Conservation (phyloP, 257 asterid species). For the Verbascum thapsus region DNA sequence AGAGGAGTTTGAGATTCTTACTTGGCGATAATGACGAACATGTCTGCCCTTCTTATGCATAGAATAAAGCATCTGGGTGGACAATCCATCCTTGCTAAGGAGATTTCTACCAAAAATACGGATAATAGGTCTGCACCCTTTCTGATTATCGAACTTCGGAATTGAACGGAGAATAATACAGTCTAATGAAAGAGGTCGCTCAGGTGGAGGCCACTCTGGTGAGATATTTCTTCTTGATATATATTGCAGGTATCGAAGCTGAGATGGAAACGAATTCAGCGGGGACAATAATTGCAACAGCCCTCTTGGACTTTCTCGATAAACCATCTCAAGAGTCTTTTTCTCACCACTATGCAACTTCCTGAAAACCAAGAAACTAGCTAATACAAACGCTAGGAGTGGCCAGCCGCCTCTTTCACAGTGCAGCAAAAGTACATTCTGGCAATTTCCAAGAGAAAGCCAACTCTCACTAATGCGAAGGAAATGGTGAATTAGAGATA, state of each 20-base stretch:
- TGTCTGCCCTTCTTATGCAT: slow-evolving; percentile 83
- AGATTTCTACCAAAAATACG: slow-evolving; percentile 91
- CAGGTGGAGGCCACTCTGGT: slow-evolving; percentile 96
- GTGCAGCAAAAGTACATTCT: slow-evolving; percentile 84
- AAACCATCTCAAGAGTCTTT: slow-evolving; percentile 86
- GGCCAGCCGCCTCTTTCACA: slow-evolving; percentile 99
- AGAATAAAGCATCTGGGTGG: slow-evolving; percentile 92
- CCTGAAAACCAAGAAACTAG: slow-evolving; percentile 87
- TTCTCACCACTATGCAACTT: slow-evolving; percentile 82
- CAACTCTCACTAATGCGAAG: slow-evolving; percentile 92
- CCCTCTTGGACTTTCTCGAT: slow-evolving; percentile 92
- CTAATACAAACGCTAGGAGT: slow-evolving; percentile 74
- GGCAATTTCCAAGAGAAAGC: slow-evolving; percentile 76
- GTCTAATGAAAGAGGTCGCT: slow-evolving; percentile 90
- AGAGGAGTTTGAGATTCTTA: slow-evolving; percentile 34
- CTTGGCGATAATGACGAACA: slow-evolving; percentile 87
- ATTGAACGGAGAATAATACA: slow-evolving; percentile 88
- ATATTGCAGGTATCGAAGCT: slow-evolving; percentile 91
- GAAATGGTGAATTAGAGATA: slow-evolving; percentile 85
- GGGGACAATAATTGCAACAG: slow-evolving; percentile 88
- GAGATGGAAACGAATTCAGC: slow-evolving; percentile 92
- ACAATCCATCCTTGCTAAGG: slow-evolving; percentile 89
- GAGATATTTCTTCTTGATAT: slow-evolving; percentile 86
- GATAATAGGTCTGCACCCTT: slow-evolving; percentile 91
- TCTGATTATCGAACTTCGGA: slow-evolving; percentile 83